Evolutionary conservation across 1,139 yeast species (phyloP).

Genomic region (Lodderomyces metapsilosis): DNA sequence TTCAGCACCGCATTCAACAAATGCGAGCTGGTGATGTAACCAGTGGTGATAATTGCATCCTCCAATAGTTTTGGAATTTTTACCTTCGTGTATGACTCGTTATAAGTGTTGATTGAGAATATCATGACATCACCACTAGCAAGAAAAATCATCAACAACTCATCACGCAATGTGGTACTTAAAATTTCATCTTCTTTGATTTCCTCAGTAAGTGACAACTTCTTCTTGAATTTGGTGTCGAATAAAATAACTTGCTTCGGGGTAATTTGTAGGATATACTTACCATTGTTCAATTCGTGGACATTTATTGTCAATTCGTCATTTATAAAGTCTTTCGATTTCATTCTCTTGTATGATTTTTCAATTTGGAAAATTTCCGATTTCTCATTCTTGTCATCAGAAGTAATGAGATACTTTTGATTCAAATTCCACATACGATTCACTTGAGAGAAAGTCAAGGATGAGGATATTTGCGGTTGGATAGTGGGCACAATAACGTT

Average conservation of each 20-base stretch:
- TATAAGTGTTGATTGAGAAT: slow-evolving; percentile 41
- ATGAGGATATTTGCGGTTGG: slow-evolving; percentile 63
- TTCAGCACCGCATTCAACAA: slow-evolving; percentile 43
- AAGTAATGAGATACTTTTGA: slow-evolving; percentile 63
- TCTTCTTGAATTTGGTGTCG: slow-evolving; percentile 57
- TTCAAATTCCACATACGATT: slow-evolving; percentile 72
- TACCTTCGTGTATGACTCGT: slow-evolving; percentile 34
- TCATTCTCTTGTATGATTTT: slow-evolving; percentile 64
- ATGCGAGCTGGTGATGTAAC: slow-evolving; percentile 54
- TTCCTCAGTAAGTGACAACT: slow-evolving; percentile 35
- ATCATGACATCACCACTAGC: slow-evolving; percentile 58
- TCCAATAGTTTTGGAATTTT: slow-evolving; percentile 51
- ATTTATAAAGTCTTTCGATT: slow-evolving; percentile 62
- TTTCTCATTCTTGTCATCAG: slow-evolving; percentile 61
- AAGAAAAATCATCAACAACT: slow-evolving; percentile 50
- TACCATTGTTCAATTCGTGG: slow-evolving; percentile 58
- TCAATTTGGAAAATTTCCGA: slow-evolving; percentile 74
- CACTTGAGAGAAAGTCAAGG: slow-evolving; percentile 72
- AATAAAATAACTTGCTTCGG: slow-evolving; percentile 63
- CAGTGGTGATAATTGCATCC: slow-evolving; percentile 67
- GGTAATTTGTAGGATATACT: slow-evolving; percentile 72
- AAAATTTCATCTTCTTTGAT: slow-evolving; percentile 49
- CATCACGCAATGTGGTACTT: slow-evolving; percentile 51
- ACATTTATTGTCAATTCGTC: slow-evolving; percentile 67
- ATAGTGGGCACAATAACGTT: slow-evolving; percentile 63